Evolutionary conservation across 2,329 filamentous ascomycete species (phyloP).

Genomic region (Aspergillus ochraceus): DNA sequence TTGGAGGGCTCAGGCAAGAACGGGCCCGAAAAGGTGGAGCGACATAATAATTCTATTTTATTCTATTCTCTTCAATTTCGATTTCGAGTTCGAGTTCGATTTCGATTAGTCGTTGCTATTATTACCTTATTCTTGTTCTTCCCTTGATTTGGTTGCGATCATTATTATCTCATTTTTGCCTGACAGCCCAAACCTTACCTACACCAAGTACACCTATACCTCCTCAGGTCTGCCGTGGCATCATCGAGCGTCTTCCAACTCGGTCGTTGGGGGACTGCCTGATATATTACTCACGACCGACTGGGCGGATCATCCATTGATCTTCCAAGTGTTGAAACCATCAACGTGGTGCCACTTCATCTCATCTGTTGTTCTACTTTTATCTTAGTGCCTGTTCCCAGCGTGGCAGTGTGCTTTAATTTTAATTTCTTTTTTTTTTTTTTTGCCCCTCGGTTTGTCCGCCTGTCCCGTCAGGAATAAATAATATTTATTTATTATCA

Average conservation of each 20-base stretch:
- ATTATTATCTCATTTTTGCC: conserved; percentile 11
- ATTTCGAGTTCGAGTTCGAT: too few relatives aligned
- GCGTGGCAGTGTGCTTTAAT: conserved; percentile 6
- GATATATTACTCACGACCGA: conserved; percentile 9
- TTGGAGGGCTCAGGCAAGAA: neutral
- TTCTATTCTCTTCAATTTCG: too few relatives aligned
- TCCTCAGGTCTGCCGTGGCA: conserved; percentile 7
- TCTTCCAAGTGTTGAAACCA: neutral
- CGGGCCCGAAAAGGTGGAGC: neutral
- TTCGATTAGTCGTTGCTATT: neutral
- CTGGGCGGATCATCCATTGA: neutral
- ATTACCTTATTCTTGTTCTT: too few relatives aligned
- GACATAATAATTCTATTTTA: neutral
- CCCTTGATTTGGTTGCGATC: neutral
- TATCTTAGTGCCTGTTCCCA: neutral
- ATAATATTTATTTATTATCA: too few relatives aligned
- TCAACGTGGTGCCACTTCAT: conserved; percentile 22
- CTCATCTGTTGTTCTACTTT: conserved; percentile 11
- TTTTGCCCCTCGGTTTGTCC: conserved; percentile 2
- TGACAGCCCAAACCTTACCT: conserved; percentile 1
- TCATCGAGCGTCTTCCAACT: conserved; percentile 18
- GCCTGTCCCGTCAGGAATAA: neutral
- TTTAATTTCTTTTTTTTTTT: neutral
- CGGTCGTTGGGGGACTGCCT: conserved; percentile 2
- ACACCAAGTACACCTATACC: neutral